phyloP scores from a whole-genome alignment of 495 filamentous ascomycete species.

The Parachaetomium inaequale region DNA sequence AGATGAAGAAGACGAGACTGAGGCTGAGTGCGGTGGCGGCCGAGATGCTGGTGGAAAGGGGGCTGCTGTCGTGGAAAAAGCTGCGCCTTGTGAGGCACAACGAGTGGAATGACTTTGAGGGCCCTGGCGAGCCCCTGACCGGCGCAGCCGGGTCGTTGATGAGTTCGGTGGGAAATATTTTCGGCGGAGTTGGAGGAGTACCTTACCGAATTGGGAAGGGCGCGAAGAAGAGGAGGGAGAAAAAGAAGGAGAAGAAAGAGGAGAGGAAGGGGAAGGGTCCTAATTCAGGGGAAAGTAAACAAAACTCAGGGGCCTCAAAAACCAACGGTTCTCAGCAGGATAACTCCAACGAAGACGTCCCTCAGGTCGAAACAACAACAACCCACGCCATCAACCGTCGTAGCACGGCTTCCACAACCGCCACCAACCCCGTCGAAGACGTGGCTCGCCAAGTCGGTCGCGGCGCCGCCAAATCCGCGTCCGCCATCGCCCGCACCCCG shows the following conservation, averaged over 20 bases:
- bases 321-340: neutral
- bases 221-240: slow-evolving; percentile 45
- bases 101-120: slow-evolving; percentile 78
- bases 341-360: neutral
- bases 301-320: neutral
- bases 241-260: slow-evolving; percentile 39
- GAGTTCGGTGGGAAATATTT: slow-evolving; percentile 50
- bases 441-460: slow-evolving; percentile 42
- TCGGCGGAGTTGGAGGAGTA: slow-evolving; percentile 56
- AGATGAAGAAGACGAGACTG: slow-evolving; percentile 53
- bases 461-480: slow-evolving; percentile 47
- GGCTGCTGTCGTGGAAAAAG: slow-evolving; percentile 58
- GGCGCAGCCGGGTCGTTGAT: slow-evolving; percentile 57
- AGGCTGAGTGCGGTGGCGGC: slow-evolving; percentile 64
- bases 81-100: slow-evolving; percentile 63
- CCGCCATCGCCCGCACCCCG: slow-evolving; percentile 48
- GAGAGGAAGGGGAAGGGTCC: slow-evolving; percentile 9
- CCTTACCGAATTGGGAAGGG: slow-evolving; percentile 55
- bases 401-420: slow-evolving; percentile 16
- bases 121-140: slow-evolving; percentile 70
- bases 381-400: slow-evolving; percentile 23
- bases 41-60: slow-evolving; percentile 55
- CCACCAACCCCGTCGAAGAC: slow-evolving; percentile 37
- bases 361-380: slow-evolving; percentile 21
- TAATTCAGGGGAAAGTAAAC: slow-evolving; percentile 1